phyloP scores from a whole-genome alignment of 2,329 filamentous ascomycete species.

The Leptosphaerulina australis region DNA sequence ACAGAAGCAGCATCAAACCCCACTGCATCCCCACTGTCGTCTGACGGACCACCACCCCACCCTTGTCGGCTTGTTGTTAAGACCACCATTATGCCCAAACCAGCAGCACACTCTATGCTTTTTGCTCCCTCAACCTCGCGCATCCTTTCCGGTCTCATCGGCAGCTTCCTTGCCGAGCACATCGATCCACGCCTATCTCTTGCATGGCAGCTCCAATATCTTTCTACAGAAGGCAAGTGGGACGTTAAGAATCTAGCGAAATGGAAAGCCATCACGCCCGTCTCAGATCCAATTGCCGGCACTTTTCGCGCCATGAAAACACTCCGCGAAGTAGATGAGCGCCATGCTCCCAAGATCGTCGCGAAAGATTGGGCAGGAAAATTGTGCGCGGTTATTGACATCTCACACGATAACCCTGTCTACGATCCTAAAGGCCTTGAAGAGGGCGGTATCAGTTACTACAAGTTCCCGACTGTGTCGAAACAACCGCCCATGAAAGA shows the following conservation, averaged over 20 bases:
- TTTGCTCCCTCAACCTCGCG: constrained; percentile 79
- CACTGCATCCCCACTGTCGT: constrained; percentile 1
- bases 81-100: constrained; percentile 72
- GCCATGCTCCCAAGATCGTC: constrained; percentile 77
- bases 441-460: constrained; percentile 56
- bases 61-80: constrained; percentile 61
- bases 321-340: constrained; percentile 82
- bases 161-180: constrained; percentile 76
- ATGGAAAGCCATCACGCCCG: constrained; percentile 80
- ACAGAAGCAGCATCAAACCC: constrained; percentile 17
- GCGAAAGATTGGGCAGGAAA: constrained; percentile 68
- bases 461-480: constrained; percentile 90
- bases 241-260: constrained; percentile 96
- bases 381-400: constrained; percentile 83
- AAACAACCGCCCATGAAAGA: constrained; percentile 79
- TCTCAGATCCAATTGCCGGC: constrained; percentile 77
- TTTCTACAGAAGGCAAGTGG: constrained; percentile 93
- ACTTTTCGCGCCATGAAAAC: constrained; percentile 93
- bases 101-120: constrained; percentile 81
- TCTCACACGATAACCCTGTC: constrained; percentile 86
- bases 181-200: constrained; percentile 79
- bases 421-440: constrained; percentile 71
- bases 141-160: constrained; percentile 78
- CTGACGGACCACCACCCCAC: constrained; percentile 30
- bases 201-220: constrained; percentile 88